These are phyloP conservation scores for Tolypocladium guangdongense DNA, from an alignment of 2,329 filamentous ascomycete species.

Conservation along the genomic window DNA sequence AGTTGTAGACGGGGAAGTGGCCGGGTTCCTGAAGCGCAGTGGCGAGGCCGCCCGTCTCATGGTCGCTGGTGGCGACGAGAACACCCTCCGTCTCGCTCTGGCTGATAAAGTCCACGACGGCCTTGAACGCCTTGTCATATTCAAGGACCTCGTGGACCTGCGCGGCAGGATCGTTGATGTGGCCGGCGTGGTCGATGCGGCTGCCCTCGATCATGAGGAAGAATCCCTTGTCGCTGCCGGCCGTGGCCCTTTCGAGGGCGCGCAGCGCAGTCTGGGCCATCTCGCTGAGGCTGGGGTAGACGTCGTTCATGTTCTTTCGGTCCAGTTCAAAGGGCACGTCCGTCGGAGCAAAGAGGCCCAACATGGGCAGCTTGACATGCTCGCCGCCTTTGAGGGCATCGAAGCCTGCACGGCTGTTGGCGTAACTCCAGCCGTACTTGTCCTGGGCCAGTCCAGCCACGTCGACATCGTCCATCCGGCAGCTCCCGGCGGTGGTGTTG, in stretches of 20 bases:
- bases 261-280: constrained; percentile 79
- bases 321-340: constrained; percentile 95
- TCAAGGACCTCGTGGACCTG: constrained; percentile 90
- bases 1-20: constrained; percentile 50
- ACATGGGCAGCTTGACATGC: constrained; percentile 62
- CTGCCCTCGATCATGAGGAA: constrained; percentile 98
- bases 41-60: constrained; percentile 86
- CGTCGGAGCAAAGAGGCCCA: constrained; percentile 71
- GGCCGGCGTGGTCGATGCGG: constrained; percentile 89
- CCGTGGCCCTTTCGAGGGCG: constrained; percentile 70
- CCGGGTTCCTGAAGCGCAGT: constrained; percentile 57
- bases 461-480: constrained; percentile 68
- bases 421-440: constrained; percentile 69
- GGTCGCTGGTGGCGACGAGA: constrained; percentile 84
- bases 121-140: constrained; percentile 77
- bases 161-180: constrained; percentile 72
- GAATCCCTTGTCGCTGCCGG: constrained; percentile 80
- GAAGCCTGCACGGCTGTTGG: constrained; percentile 62
- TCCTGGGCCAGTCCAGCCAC: constrained; percentile 62
- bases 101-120: constrained; percentile 76
- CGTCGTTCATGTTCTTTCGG: constrained; percentile 62
- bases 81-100: constrained; percentile 63
- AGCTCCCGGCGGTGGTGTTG: constrained; percentile 71
- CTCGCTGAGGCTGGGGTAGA: constrained; percentile 82
- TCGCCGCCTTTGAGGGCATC: constrained; percentile 59